Percentiles rank a stretch among this genome's conserved stretches.
phyloP scores from a whole-genome alignment of 2,329 filamentous ascomycete species.

The Capronia coronata region DNA sequence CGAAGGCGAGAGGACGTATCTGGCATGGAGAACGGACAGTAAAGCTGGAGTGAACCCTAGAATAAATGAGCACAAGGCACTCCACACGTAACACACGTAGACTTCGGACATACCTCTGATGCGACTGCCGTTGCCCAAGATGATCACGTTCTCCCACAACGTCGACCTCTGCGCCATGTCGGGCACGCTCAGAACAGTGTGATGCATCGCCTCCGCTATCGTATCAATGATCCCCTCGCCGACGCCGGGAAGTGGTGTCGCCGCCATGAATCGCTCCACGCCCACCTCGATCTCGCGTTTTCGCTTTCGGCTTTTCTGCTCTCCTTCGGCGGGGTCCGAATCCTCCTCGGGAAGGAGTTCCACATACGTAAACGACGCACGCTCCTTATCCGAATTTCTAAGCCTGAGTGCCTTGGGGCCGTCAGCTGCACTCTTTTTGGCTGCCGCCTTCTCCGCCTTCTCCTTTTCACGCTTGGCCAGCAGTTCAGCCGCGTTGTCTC shows the following conservation, averaged over 20 bases:
- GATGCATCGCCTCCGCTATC: slow-evolving; percentile 77
- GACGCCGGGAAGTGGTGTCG: slow-evolving; percentile 38
- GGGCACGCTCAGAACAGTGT: slow-evolving; percentile 72
- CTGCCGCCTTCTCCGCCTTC: slow-evolving; percentile 51
- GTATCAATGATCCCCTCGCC: slow-evolving; percentile 67
- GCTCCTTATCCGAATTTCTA: slow-evolving; percentile 54
- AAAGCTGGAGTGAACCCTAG: slow-evolving; percentile 85
- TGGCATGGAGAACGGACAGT: slow-evolving; percentile 67
- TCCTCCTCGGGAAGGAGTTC: slow-evolving; percentile 53
- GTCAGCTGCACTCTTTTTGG: slow-evolving; percentile 47
- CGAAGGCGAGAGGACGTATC: slow-evolving; percentile 84
- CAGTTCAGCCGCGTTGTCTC: slow-evolving; percentile 57
- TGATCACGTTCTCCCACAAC: slow-evolving; percentile 86
- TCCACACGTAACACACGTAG: slow-evolving; percentile 33
- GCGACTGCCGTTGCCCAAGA: slow-evolving; percentile 79
- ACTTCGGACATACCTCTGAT: slow-evolving; percentile 48
- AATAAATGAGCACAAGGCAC: slow-evolving; percentile 34
- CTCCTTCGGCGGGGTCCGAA: slow-evolving; percentile 42
- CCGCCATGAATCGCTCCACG: slow-evolving; percentile 54
- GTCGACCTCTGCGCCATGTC: slow-evolving; percentile 77
- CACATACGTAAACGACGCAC: slow-evolving; percentile 56
- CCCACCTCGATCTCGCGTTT: slow-evolving; percentile 56
- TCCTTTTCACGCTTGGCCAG: slow-evolving; percentile 58
- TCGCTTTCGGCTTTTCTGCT: slow-evolving; percentile 47
- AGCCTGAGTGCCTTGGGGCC: slow-evolving; percentile 46